phyloP scores from a whole-genome alignment of 495 filamentous ascomycete genomes.

The Staphylotrichum tortipilum region DNA sequence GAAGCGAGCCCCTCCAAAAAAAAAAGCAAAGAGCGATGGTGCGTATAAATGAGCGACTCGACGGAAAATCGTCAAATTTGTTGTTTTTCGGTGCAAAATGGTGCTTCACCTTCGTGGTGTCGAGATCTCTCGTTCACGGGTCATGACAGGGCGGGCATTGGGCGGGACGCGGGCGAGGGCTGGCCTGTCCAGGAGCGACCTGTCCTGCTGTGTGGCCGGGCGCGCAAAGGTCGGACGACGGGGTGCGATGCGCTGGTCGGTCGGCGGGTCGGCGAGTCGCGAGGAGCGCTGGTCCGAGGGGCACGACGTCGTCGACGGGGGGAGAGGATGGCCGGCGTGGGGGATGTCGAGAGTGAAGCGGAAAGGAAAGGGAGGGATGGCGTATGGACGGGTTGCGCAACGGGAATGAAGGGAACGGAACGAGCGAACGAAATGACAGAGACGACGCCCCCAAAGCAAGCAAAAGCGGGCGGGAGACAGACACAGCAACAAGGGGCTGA shows the following conservation, averaged over 20 bases:
- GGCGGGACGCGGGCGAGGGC: constrained; percentile 3
- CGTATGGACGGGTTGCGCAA: background rate
- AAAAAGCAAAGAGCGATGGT: constrained; percentile 10
- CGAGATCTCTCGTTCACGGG: constrained; percentile 21
- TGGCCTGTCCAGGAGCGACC: no score
- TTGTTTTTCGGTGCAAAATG: background rate
- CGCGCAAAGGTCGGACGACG: constrained; percentile 10
- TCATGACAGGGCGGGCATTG: constrained; percentile 29
- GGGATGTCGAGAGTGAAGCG: constrained; percentile 14
- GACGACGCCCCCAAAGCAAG: constrained; percentile 2
- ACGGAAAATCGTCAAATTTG: constrained; percentile 31
- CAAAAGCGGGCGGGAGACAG: constrained; percentile 17
- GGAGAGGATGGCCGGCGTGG: constrained; percentile 16
- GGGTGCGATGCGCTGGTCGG: constrained; percentile 6
- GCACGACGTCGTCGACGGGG: constrained; percentile 28
- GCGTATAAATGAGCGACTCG: constrained; percentile 38
- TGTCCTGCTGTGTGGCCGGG: constrained; percentile 14
- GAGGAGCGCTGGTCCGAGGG: constrained; percentile 12
- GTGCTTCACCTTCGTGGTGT: constrained; percentile 20
- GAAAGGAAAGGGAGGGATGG: constrained; percentile 9
- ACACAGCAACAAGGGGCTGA: constrained; percentile 18
- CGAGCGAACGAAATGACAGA: constrained; percentile 17
- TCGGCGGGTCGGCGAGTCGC: constrained; percentile 23
- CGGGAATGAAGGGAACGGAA: constrained; percentile 18
- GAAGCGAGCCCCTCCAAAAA: background rate